Evolutionary conservation across 2,329 filamentous ascomycete species (phyloP).

Genomic region (Colletotrichum tabaci): DNA sequence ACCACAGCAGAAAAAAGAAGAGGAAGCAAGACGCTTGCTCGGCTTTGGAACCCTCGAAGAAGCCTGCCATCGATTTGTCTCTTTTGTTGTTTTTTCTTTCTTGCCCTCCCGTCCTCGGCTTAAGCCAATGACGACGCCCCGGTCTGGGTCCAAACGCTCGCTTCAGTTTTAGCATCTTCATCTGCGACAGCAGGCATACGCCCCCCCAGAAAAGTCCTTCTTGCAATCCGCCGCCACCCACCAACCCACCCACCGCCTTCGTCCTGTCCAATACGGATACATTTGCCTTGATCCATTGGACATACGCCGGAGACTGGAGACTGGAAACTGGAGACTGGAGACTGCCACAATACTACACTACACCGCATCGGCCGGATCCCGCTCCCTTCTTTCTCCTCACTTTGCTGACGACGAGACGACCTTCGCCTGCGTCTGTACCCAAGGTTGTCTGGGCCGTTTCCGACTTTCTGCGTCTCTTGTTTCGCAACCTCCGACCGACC

Average conservation of each 20-base stretch:
- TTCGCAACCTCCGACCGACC: conserved; percentile 32
- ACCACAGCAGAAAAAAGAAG: conserved; percentile 10
- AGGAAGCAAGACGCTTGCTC: background rate
- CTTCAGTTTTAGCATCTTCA: conserved; percentile 43
- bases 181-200: conserved; percentile 41
- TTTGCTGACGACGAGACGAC: conserved; percentile 18
- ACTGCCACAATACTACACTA: conserved; percentile 24
- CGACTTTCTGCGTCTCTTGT: conserved; percentile 32
- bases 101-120: conserved; percentile 25
- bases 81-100: conserved; percentile 12
- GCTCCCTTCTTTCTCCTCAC: conserved; percentile 32
- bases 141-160: conserved; percentile 40
- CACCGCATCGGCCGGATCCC: conserved; percentile 30
- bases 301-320: conserved; percentile 8
- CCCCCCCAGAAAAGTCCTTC: conserved; percentile 26
- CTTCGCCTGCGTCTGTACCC: conserved; percentile 27
- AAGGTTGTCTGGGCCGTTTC: conserved; percentile 26
- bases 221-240: conserved; percentile 7
- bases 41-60: conserved; percentile 9
- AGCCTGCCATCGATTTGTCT: conserved; percentile 8
- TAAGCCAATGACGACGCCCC: conserved; percentile 39
- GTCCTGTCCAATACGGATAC: conserved; percentile 11
- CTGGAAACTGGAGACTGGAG: conserved; percentile 3
- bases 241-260: conserved; percentile 23
- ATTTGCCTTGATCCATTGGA: conserved; percentile 6